Base-by-base conservation (phyloP, 345 rosid genomes). In the Heritiera littoralis region DNA sequence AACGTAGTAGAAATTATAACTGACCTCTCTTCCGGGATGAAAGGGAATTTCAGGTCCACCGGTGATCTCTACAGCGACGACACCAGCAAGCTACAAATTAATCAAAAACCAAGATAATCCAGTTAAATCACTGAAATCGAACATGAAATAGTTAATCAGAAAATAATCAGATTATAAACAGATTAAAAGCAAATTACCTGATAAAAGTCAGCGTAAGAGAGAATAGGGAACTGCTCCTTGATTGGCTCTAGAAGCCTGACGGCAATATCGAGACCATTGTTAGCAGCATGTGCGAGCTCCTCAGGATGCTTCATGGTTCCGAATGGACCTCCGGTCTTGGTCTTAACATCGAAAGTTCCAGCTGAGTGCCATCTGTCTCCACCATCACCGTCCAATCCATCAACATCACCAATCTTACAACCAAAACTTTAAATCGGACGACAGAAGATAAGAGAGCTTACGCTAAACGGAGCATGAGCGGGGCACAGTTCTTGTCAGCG, bases 21-120 rank as follows among this genome's bases (percentile, higher is more conserved):
- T 74, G 45, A 92, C 98, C 97, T 89, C 94, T 86, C 98, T 91
- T 75, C 97, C 99, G 0, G 98, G 96, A 86, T 95, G 99, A 89
- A 95, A 93, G 15, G 97, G 97, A 68, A 95, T 11, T 35, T 95
- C 99, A 79, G 99, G 99, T n/a, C 99, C 98, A 51, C 99, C 99
- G 18, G 99, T 92, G 49, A 93, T 55, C 86, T 93, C 98, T n/a
- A 93, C 94, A 15, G 88, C 99, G 18, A 95, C 97, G 77, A 95
- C 95, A 77, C 98, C 99, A 73, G 98, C 98, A 69, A 93, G 86
- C 99, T 95, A 82, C 81, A 56, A 10, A 66, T 20, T 20, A 10
- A 18, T 2, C 52, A 7, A 78, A 78, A 11, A 35, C 7, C 75
- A 82, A 13, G 14, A 61, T 40, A 8, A 30, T 5, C 7, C 15